These are phyloP conservation scores for Cutaneotrichosporon daszewskae DNA, from an alignment of 1,284 basidiomycete genomes.

Conservation along the genomic window DNA sequence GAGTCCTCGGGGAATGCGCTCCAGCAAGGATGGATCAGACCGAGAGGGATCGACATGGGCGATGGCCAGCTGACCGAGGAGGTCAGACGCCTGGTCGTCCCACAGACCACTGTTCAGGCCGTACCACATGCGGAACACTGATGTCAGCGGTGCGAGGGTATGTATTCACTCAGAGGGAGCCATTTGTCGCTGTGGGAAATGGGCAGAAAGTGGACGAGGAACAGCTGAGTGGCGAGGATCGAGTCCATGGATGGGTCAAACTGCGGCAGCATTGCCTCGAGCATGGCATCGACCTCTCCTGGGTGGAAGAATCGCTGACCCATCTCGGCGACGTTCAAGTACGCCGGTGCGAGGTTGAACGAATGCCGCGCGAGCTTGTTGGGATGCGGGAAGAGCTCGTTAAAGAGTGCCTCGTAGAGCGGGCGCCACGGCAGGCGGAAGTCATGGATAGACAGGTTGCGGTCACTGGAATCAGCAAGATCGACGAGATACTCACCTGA, in stretches of 20 bases:
- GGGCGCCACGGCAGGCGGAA: constrained; percentile 84
- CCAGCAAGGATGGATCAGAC: constrained; percentile 63
- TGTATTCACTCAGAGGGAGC: constrained; percentile 58
- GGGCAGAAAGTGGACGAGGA: constrained; percentile 73
- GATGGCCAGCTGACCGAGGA: constrained; percentile 63
- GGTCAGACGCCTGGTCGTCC: constrained; percentile 69
- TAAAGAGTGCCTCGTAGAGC: constrained; percentile 69
- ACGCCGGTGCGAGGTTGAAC: constrained; percentile 48
- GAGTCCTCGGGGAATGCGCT: constrained; percentile 53
- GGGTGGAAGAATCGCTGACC: constrained; percentile 86
- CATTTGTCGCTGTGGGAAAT: constrained; percentile 71
- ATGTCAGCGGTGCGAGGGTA: background rate
- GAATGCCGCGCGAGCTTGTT: constrained; percentile 75
- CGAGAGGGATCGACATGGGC: constrained; percentile 65
- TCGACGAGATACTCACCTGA: constrained; percentile 55
- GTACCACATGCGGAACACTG: constrained; percentile 71
- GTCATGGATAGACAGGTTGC: constrained; percentile 71
- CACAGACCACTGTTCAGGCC: constrained; percentile 75
- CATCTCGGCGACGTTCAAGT: constrained; percentile 78
- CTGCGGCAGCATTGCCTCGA: constrained; percentile 58
- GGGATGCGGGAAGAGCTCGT: constrained; percentile 76
- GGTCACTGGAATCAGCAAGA: constrained; percentile 60
- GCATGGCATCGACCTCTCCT: constrained; percentile 82
- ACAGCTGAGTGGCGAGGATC: constrained; percentile 71
- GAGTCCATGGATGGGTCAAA: constrained; percentile 72